These are phyloP conservation scores for Austroboletus rostrupii DNA, from an alignment of 1,284 basidiomycete species.

Conservation along the genomic window DNA sequence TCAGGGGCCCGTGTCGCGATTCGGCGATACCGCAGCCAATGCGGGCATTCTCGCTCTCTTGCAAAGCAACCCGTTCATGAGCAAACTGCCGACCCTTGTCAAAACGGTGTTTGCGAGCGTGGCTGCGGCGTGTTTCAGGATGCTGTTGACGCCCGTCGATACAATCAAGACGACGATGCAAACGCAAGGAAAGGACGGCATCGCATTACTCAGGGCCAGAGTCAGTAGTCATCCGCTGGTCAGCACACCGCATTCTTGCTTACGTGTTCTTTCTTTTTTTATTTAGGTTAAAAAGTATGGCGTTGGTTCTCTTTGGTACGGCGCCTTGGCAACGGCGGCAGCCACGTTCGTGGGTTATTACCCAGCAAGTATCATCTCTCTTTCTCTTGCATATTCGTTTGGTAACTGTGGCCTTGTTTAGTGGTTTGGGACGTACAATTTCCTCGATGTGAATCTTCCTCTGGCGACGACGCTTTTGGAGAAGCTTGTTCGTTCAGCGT, in stretches of 20 bases:
- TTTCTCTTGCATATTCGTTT: neutral
- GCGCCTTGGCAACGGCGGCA: constrained; percentile 82
- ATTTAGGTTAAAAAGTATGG: constrained; percentile 68
- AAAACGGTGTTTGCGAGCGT: constrained; percentile 72
- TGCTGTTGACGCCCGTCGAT: constrained; percentile 84
- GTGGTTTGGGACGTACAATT: constrained; percentile 86
- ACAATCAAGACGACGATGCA: constrained; percentile 91
- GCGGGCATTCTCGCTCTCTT: constrained; percentile 76
- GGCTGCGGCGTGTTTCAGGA: constrained; percentile 74
- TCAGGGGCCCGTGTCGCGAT: constrained; percentile 75
- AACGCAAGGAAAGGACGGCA: constrained; percentile 73
- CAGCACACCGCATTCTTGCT: neutral
- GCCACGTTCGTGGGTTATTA: constrained; percentile 92
- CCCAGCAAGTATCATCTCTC: constrained; percentile 42
- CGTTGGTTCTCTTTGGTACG: constrained; percentile 78
- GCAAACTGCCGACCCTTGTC: constrained; percentile 53
- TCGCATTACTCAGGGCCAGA: constrained; percentile 60
- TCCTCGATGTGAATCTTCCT: constrained; percentile 63
- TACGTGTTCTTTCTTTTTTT: neutral
- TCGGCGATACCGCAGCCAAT: constrained; percentile 88
- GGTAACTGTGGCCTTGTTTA: constrained; percentile 19
- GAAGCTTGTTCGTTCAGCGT: constrained; percentile 71
- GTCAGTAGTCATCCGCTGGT: constrained; percentile 30
- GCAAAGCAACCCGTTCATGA: constrained; percentile 65
- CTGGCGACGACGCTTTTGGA: constrained; percentile 47